Base-by-base conservation (phyloP, 23 red algal genomes). In the Gracilaria gracilis region DNA sequence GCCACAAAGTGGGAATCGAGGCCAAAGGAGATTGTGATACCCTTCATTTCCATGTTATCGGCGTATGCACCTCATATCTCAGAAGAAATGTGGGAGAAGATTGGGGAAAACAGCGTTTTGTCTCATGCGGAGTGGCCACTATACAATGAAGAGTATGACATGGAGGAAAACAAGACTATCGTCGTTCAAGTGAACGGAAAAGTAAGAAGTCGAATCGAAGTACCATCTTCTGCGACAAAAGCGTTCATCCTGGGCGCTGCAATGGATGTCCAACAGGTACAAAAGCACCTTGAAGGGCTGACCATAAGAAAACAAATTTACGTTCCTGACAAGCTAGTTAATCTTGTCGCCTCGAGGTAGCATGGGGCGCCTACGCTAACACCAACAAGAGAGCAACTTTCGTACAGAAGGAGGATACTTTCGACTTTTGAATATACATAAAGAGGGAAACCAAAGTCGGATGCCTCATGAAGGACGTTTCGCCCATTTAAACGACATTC, bases 171-270 rank as follows among this genome's bases (percentile, higher is more conserved):
- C 55, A 91, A 89, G 70, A 64, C 80, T 20, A 95, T 95, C 36
- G 94, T 94, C 13, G 80, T 99, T 49, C 95, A 96, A 75, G 93
- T 99, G 7, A 99, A 99, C 73, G 97, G 97, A 61, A 99, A 96
- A 80, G 84, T 99, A 23, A 57, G 97, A 44, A 85, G 85, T 57
- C 79, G 84, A 31, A 55, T 96, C 38, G 85, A 92, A 46, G 90
- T 96, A 0, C 62, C 70, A 21, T 75, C 53, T 32, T 88, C 79
- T 33, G 93, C 93, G 29, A 80, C 75, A 0, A 89, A 96, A 80
- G 94, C 91, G 0, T 92, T 79, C 33, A 88, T 99, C 29, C 54
- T 99, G 87, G 81, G 57, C 19, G 48, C 67, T 36, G 94, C 92
- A 67, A 67, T 94, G 79, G 79, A 89, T 40, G 42, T 91, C 76